Conservation (phyloP, 1,284 basidiomycete species). For the Apiotrichum gracile region DNA sequence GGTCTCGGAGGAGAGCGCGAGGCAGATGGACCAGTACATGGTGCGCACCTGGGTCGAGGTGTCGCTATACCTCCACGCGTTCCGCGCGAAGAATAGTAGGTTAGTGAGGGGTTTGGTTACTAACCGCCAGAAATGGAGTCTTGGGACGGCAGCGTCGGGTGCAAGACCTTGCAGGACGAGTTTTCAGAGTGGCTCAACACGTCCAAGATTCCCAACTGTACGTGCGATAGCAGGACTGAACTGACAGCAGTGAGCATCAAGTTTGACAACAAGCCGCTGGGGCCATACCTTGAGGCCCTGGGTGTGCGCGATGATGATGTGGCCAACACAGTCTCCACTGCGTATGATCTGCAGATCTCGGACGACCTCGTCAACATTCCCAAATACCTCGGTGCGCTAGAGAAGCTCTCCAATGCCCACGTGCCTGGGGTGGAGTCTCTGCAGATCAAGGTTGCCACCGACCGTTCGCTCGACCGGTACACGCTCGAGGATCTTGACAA, state of each 20-base stretch:
- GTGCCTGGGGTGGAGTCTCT: conserved; percentile 22
- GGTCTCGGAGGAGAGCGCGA: conserved; percentile 18
- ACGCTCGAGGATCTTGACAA: conserved; percentile 27
- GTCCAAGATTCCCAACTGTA: conserved; percentile 6
- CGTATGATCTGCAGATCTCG: conserved; percentile 34
- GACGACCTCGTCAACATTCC: conserved; percentile 16
- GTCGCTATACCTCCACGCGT: conserved; percentile 19
- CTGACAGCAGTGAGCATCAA: conserved; percentile 2
- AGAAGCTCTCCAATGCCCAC: conserved; percentile 19
- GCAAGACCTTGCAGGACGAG: conserved; percentile 12
- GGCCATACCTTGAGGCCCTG: conserved; percentile 12
- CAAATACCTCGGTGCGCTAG: conserved; percentile 30
- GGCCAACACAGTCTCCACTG: conserved; percentile 22
- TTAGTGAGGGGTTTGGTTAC: too few species aligned
- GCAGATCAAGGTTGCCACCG: conserved; percentile 30
- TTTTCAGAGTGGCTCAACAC: conserved; percentile 8
- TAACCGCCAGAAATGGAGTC: background rate
- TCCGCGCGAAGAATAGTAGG: conserved; percentile 19
- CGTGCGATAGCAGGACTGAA: background rate
- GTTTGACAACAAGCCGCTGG: conserved; percentile 5
- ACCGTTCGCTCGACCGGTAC: conserved; percentile 33
- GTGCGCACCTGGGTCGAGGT: conserved; percentile 40
- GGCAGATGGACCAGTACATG: conserved; percentile 40
- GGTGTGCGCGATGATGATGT: conserved; percentile 26
- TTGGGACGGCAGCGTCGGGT: conserved; percentile 5